These are phyloP conservation scores for Candida tallmaniae DNA, from an alignment of 805 yeast species.

Conservation along the genomic window DNA sequence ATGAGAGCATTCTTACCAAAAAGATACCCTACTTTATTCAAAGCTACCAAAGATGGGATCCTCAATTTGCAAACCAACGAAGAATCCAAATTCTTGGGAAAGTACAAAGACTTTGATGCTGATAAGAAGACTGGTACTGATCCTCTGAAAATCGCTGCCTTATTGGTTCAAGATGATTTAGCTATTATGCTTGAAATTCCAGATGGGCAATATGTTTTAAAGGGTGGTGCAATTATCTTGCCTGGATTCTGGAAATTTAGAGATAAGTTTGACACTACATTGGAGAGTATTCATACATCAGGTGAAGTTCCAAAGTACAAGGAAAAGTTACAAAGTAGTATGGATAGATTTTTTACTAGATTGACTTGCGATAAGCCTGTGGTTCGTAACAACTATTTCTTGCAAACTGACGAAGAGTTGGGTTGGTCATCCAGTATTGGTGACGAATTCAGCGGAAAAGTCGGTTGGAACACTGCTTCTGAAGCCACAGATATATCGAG, in stretches of 20 bases:
- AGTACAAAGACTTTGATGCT: conserved; percentile 22
- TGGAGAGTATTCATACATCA: conserved; percentile 54
- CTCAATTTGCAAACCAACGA: conserved; percentile 54
- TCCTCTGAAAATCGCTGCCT: conserved; percentile 56
- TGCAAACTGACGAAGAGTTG: conserved; percentile 58
- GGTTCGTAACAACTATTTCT: conserved; percentile 62
- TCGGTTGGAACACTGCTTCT: conserved; percentile 64
- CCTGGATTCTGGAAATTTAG: conserved; percentile 69
- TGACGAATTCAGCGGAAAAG: conserved; percentile 43
- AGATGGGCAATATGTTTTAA: conserved; percentile 53
- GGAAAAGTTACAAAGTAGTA: conserved; percentile 53
- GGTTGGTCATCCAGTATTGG: conserved; percentile 68
- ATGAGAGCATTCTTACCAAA: conserved; percentile 49
- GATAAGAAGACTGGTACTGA: conserved; percentile 30
- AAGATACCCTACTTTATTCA: conserved; percentile 55
- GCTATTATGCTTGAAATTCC: conserved; percentile 61
- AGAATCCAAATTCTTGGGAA: conserved; percentile 27
- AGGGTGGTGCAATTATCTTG: conserved; percentile 58
- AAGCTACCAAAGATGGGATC: conserved; percentile 42
- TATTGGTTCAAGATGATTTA: conserved; percentile 60
- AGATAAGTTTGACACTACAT: conserved; percentile 54
- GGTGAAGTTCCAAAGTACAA: conserved; percentile 68
- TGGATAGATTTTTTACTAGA: conserved; percentile 62
- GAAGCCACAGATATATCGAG: conserved; percentile 43
- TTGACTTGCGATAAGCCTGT: conserved; percentile 57